Percentiles rank a stretch among this genome's conserved stretches.
Evolutionary conservation across 495 filamentous ascomycete genomes (phyloP).

Genomic region (Penicillium mononematosum): DNA sequence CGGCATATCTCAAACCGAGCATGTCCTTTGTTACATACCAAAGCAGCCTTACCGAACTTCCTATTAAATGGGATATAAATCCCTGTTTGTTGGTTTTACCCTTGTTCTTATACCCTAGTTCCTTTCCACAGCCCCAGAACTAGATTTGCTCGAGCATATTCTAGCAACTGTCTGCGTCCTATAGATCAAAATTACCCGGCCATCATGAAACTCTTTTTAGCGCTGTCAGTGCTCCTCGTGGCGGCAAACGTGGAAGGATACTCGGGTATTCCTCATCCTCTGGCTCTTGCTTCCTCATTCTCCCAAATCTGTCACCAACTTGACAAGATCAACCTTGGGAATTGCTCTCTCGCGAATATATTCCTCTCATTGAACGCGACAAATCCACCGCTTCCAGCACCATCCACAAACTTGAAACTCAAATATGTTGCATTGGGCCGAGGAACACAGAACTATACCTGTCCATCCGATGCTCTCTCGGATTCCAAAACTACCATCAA

Average conservation of each 20-base stretch:
- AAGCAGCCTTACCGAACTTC: background rate
- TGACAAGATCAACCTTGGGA: slow-evolving; percentile 23
- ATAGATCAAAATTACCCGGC: background rate
- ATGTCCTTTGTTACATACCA: slow-evolving; percentile 10
- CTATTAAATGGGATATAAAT: background rate
- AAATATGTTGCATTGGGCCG: slow-evolving; percentile 66
- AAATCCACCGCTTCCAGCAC: slow-evolving; percentile 40
- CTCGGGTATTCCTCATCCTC: slow-evolving; percentile 16
- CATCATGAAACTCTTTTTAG: slow-evolving; percentile 3
- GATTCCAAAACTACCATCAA: slow-evolving; percentile 18
- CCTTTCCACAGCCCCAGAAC: background rate
- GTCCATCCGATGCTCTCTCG: slow-evolving; percentile 32
- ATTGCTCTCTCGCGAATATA: slow-evolving; percentile 30
- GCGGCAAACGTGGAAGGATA: slow-evolving; percentile 3
- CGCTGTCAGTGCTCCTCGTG: slow-evolving; percentile 1
- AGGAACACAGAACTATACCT: slow-evolving; percentile 79
- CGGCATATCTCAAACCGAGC: slow-evolving; percentile 3
- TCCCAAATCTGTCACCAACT: slow-evolving; percentile 25
- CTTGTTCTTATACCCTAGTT: background rate
- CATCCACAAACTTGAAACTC: slow-evolving; percentile 47
- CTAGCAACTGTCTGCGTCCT: background rate
- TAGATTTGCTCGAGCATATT: background rate
- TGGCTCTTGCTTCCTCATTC: slow-evolving; percentile 23
- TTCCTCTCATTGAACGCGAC: slow-evolving; percentile 25
- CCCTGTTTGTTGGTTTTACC: background rate